phyloP scores from a whole-genome alignment of 2,329 filamentous ascomycete species.

The Cladosporium sp. region DNA sequence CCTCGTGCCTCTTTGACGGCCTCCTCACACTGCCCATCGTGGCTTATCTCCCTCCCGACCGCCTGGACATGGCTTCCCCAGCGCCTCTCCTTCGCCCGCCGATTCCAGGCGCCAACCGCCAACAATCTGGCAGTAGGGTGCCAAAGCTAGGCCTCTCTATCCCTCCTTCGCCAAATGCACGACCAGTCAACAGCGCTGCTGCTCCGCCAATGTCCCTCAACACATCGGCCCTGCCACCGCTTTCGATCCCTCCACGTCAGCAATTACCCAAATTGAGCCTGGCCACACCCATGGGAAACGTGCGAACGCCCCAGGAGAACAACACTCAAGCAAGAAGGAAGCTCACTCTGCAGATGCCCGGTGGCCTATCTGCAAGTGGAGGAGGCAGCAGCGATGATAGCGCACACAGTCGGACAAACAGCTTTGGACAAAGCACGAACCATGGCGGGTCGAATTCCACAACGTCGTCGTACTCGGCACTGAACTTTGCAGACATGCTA shows the following conservation, averaged over 20 bases:
- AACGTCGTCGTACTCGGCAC: constrained; percentile 79
- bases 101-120: constrained; percentile 66
- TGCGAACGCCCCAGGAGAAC: constrained; percentile 66
- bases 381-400: constrained; percentile 72
- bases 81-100: constrained; percentile 81
- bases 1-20: constrained; percentile 33
- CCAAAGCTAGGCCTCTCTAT: constrained; percentile 87
- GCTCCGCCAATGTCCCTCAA: constrained; percentile 39
- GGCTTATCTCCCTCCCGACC: constrained; percentile 32
- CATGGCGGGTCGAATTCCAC: constrained; percentile 81
- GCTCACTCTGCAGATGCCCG: constrained; percentile 53
- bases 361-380: constrained; percentile 63
- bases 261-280: constrained; percentile 78
- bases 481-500: constrained; percentile 76
- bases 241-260: constrained; percentile 53
- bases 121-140: constrained; percentile 39
- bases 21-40: constrained; percentile 31
- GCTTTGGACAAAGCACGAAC: constrained; percentile 72
- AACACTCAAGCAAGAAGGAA: constrained; percentile 48
- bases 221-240: constrained; percentile 34
- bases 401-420: constrained; percentile 78
- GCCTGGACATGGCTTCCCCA: constrained; percentile 67
- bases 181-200: constrained; percentile 60
- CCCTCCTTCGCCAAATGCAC: constrained; percentile 78
- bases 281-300: constrained; percentile 84